A percentile compares a stretch with the other conserved stretches of the same genome.
phyloP scores from a whole-genome alignment of 2,329 filamentous ascomycete genomes.

The Aspergillus pseudoviridinutans region DNA sequence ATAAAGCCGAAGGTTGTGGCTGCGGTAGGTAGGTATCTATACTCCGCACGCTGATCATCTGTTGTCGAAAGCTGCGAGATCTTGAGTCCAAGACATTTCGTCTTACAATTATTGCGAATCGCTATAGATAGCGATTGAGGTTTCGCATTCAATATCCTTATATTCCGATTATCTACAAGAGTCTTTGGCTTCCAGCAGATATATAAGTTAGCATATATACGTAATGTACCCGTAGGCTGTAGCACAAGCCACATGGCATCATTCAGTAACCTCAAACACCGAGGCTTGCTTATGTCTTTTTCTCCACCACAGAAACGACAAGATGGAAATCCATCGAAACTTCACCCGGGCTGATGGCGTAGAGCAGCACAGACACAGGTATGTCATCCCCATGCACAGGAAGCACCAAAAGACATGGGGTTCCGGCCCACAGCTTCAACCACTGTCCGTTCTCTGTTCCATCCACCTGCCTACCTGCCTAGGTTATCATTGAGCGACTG shows the following conservation, averaged over 20 bases:
- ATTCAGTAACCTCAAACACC: background rate
- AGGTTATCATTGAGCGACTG: background rate
- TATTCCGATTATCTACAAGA: background rate
- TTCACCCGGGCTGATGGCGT: background rate
- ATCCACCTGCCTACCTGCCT: background rate
- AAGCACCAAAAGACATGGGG: background rate
- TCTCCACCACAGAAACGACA: background rate
- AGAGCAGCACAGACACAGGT: too few species aligned
- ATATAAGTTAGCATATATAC: background rate
- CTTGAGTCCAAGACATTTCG: background rate
- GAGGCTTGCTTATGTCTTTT: background rate
- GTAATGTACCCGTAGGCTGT: background rate
- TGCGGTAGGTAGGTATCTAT: background rate
- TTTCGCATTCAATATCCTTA: background rate
- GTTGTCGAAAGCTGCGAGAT: background rate
- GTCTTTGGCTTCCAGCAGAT: background rate
- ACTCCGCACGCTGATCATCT: too few species aligned
- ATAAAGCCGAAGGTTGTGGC: background rate
- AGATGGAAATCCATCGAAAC: background rate
- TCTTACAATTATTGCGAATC: background rate
- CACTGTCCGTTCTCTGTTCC: background rate
- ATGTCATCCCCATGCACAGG: background rate
- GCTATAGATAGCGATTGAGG: background rate
- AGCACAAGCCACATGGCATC: background rate
- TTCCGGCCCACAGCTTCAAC: background rate